Evolutionary conservation across 768 basidiomycete species (phyloP).

Genomic region (Russula abietina): DNA sequence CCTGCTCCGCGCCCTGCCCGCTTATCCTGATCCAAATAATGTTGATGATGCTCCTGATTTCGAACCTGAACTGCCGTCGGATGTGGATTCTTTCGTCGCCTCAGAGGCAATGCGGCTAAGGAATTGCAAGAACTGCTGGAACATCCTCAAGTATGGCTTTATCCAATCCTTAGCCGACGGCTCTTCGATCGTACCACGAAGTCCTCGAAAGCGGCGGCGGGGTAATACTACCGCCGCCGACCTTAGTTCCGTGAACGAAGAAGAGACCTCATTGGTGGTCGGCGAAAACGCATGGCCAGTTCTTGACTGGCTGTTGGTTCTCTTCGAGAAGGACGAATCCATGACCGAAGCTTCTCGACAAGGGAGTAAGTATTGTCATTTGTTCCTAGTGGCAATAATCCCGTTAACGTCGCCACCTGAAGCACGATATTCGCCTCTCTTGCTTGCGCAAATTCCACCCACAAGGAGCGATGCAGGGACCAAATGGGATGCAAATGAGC

Average conservation of each 20-base stretch:
- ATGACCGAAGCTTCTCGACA: conserved; percentile 33
- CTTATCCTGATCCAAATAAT: conserved; percentile 18
- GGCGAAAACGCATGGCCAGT: conserved; percentile 63
- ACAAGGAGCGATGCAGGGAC: conserved; percentile 42
- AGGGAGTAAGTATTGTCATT: conserved; percentile 31
- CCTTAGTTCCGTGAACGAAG: conserved; percentile 29
- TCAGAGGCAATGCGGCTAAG: conserved; percentile 22
- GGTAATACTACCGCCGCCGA: conserved; percentile 29
- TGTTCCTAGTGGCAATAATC: background rate
- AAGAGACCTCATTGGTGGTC: conserved; percentile 35
- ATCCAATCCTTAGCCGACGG: conserved; percentile 10
- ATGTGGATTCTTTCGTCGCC: conserved; percentile 22
- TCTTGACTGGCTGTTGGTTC: conserved; percentile 58
- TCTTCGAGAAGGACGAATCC: conserved; percentile 66
- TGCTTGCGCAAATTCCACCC: conserved; percentile 54
- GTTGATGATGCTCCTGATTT: background rate
- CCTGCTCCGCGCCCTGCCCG: conserved; percentile 24
- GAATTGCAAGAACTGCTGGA: conserved; percentile 27
- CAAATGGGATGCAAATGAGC: conserved; percentile 51
- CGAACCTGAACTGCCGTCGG: conserved; percentile 4
- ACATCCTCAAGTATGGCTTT: conserved; percentile 23
- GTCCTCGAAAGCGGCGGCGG: conserved; percentile 26
- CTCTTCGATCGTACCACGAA: conserved; percentile 4
- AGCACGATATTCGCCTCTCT: conserved; percentile 46
- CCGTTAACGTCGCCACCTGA: conserved; percentile 8